Base-by-base conservation (phyloP, 164 flowering plant genomes). In the Macadamia tetraphylla region DNA sequence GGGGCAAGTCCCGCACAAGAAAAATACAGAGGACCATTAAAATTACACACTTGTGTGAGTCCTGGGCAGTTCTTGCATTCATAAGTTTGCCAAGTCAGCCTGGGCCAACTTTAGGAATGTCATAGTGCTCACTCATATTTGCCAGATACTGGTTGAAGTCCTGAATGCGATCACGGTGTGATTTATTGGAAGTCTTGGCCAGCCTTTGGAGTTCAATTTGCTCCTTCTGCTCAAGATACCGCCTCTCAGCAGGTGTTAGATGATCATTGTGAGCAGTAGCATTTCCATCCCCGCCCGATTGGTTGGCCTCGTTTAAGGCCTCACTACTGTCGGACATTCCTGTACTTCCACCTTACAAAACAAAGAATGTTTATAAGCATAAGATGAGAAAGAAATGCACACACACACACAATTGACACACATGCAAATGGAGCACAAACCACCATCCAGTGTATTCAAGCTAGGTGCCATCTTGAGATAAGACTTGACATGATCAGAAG, bases 31-130 rank as follows among this genome's bases (percentile, higher is more conserved):
- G 13, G 51, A 46, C 6, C 51, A 46, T 46, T 46, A 9, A 46
- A 46, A 29, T 12, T 31, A 1, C 66, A 31, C 51, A 62, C 18
- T 43, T 35, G 23, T 30, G 66, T 55, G 17, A 3, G 3, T 29
- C 6, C 23, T 7, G 58, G 10, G 62, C 4, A 11, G 18, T 44
- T 2, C 7, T 6, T 35, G 63, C n/a, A 55, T 13, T 6, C 6
- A 30, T 3, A 23, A 44, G 29, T 14, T 56, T 63, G 31, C 29
- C 15, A 31, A 49, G 58, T 89, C 65, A 92, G 65, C 97, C 98
- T 59, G 99, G 99, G 57, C 99, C 99, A 72, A 94, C 99, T 81
- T 94, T 94, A 32, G 99, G 98, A 65, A 94, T 94, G 82, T 92
- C 99, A 62, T 92, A 94, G 73, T 94, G 99, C 88, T 94, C 99